Evolutionary conservation across 805 yeast species (phyloP).

Genomic region (Pichia kluyveri): DNA sequence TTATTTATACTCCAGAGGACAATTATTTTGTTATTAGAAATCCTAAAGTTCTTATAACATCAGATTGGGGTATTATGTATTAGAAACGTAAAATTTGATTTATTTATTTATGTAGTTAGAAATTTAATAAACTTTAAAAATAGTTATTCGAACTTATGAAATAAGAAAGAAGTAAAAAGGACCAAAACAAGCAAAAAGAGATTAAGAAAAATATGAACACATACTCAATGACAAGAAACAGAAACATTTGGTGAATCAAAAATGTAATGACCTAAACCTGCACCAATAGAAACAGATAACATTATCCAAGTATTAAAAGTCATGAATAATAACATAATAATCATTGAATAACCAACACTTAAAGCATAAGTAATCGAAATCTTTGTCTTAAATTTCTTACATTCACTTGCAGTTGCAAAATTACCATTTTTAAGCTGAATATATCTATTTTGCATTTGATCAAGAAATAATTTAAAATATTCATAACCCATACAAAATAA

Average conservation of each 20-base stretch:
- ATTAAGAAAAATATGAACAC: neutral
- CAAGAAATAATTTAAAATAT: slow-evolving; percentile 21
- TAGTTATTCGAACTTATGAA: neutral
- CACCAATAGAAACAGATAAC: slow-evolving; percentile 34
- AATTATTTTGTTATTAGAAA: slow-evolving; percentile 31
- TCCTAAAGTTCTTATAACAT: slow-evolving; percentile 39
- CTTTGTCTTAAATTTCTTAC: slow-evolving; percentile 17
- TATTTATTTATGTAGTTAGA: too few relatives aligned
- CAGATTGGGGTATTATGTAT: slow-evolving; percentile 34
- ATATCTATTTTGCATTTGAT: slow-evolving; percentile 17
- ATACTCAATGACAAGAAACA: slow-evolving; percentile 19
- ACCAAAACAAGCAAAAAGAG: neutral
- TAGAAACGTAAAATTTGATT: neutral
- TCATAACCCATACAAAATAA: slow-evolving; percentile 30
- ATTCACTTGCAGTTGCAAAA: slow-evolving; percentile 11
- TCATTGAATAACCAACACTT: slow-evolving; percentile 34
- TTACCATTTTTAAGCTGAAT: slow-evolving; percentile 1
- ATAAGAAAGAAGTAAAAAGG: neutral
- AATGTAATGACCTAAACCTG: slow-evolving; percentile 30
- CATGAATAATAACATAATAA: slow-evolving; percentile 41
- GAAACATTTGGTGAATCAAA: slow-evolving; percentile 14
- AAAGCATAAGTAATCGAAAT: slow-evolving; percentile 30
- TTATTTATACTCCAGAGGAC: slow-evolving; percentile 6
- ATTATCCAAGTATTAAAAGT: slow-evolving; percentile 39
- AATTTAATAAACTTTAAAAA: neutral